These are phyloP conservation scores for Anisodus acutangulus DNA, from an alignment of 257 asterid genomes.

Conservation along the genomic window DNA sequence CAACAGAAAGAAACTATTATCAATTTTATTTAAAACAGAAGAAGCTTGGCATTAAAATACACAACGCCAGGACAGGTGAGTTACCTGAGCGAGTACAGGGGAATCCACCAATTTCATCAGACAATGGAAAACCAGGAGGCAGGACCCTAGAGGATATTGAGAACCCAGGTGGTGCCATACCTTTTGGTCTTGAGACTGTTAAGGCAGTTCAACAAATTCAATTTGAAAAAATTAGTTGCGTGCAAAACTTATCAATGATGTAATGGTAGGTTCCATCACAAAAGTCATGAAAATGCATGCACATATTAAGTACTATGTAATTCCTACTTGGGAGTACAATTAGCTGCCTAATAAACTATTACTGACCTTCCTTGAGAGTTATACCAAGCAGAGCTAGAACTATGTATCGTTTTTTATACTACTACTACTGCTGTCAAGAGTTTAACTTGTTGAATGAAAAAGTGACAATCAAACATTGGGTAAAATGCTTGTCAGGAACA, in stretches of 20 bases:
- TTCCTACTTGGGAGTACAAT: conserved; percentile 11
- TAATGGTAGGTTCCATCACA: conserved; percentile 7
- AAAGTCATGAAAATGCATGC: conserved; percentile 8
- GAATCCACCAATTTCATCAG: conserved; percentile 53
- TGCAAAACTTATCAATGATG: conserved; percentile 17
- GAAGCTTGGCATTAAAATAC: conserved; percentile 3
- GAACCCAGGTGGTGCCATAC: conserved; percentile 86
- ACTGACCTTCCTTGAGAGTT: conserved; percentile 12
- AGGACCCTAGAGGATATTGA: conserved; percentile 69
- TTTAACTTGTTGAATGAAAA: neutral
- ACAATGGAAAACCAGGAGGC: conserved; percentile 78
- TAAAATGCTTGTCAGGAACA: neutral
- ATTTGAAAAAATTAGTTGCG: neutral
- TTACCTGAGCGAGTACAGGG: conserved; percentile 63
- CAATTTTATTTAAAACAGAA: neutral
- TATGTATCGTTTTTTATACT: neutral
- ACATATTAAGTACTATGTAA: conserved; percentile 1
- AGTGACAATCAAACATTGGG: neutral
- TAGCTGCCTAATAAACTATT: neutral
- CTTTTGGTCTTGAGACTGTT: conserved; percentile 67
- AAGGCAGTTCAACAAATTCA: conserved; percentile 23
- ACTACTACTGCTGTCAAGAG: neutral
- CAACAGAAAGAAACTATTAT: neutral
- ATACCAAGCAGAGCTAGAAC: conserved; percentile 4
- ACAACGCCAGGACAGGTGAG: conserved; percentile 12